These are phyloP conservation scores for Aureobasidium lini DNA, from an alignment of 2,329 filamentous ascomycete species.

Conservation along the genomic window DNA sequence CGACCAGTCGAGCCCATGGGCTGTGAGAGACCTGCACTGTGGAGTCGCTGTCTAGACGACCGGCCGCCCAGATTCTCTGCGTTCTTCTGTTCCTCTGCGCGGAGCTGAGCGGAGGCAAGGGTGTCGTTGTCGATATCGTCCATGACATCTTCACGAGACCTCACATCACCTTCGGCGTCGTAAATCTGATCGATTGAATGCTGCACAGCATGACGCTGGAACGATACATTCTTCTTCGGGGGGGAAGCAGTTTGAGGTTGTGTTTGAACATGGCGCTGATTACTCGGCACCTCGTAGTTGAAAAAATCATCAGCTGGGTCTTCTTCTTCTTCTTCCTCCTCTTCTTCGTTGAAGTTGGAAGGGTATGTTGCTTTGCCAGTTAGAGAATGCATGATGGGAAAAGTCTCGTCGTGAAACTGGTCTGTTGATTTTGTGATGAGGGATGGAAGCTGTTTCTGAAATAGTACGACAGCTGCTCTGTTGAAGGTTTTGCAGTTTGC, in stretches of 20 bases:
- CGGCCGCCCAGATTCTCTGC: not conserved
- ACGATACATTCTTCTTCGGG: not conserved
- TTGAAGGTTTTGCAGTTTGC: not conserved
- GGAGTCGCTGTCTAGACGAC: too few species aligned
- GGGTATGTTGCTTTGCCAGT: too few species aligned
- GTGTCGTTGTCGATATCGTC: conserved; percentile 19
- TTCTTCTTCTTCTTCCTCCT: not conserved
- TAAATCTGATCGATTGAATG: not conserved
- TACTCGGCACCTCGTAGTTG: not conserved
- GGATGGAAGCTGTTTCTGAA: conserved; percentile 30
- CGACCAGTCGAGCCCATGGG: too few species aligned
- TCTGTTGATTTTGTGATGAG: too few species aligned
- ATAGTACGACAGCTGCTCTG: not conserved
- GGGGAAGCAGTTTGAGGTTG: not conserved
- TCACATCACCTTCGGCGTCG: conserved; percentile 34
- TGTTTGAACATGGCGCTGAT: not conserved
- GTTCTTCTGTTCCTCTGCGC: not conserved
- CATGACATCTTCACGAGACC: conserved; percentile 9
- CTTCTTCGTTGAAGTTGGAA: not conserved
- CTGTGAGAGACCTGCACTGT: too few species aligned
- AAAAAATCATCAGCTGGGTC: not conserved
- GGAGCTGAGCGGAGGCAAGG: not conserved
- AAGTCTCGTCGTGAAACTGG: not conserved
- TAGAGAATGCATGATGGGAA: not conserved
- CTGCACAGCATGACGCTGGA: too few species aligned